These are phyloP conservation scores for Fusarium sp. DNA, from an alignment of 2,329 filamentous ascomycete species.

Conservation along the genomic window DNA sequence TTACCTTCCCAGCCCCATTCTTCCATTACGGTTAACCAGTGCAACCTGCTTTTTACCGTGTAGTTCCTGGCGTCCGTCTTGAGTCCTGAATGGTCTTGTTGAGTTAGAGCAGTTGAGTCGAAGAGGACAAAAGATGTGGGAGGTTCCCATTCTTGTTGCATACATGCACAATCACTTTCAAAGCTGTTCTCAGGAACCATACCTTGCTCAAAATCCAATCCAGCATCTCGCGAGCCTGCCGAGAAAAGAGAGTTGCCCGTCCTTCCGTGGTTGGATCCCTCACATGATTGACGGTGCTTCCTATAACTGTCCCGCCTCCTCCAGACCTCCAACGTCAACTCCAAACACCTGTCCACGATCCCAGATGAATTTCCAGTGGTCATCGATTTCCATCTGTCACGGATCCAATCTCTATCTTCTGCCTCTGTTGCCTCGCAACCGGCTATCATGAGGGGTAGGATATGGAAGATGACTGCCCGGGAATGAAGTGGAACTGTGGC, in stretches of 20 bases:
- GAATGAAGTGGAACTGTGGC: conserved; percentile 22
- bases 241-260: background rate
- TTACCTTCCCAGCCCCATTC: conserved; percentile 36
- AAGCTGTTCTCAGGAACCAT: background rate
- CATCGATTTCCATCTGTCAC: conserved; percentile 15
- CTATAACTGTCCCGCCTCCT: conserved; percentile 14
- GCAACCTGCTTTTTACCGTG: conserved; percentile 18
- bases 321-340: conserved; percentile 29
- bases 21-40: conserved; percentile 26
- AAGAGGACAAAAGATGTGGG: background rate
- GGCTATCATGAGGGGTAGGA: conserved; percentile 25
- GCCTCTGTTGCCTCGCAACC: conserved; percentile 19
- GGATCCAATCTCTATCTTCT: conserved; percentile 29
- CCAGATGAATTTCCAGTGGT: conserved; percentile 20
- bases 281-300: background rate
- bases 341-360: conserved; percentile 20
- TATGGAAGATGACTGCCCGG: conserved; percentile 13
- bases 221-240: background rate
- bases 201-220: background rate
- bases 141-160: background rate
- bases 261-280: background rate
- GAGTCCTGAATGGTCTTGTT: background rate
- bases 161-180: background rate
- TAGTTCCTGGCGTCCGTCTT: background rate
- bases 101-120: background rate